Base-by-base conservation (phyloP, 371 early-diverging fungal genomes). In the Haplosporangium sp. region DNA sequence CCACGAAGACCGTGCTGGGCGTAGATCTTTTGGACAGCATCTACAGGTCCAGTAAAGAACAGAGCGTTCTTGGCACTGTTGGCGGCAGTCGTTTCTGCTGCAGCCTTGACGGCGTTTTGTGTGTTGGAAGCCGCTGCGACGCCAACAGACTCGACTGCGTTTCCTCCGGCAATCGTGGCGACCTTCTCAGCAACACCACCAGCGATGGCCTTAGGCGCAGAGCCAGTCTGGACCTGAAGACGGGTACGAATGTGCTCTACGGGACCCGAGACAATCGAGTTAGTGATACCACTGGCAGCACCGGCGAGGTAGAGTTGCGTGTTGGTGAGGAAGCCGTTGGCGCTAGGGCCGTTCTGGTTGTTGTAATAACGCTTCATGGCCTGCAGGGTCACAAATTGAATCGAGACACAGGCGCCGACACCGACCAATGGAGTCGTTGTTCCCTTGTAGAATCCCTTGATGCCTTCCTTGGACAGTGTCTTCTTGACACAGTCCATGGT, bases 201-300 rank as follows among this genome's bases (percentile, higher is more conserved):
- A 18, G 63, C 55, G 43, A 63, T 59, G 37, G 68, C 66, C 41
- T 62, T 59, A 10, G 75, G 64, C 5, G 70, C 54, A 51, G 67
- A 61, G 20, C 74, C 73, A 3, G 86, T 89, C 81, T 93, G 93
- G 10, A 91, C 92, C 74, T 93, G 93, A 62, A 93, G 86, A 65
- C 93, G 90, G 20, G 90, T 92, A 79, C 93, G 87, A 69, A 92
- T 94, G 67, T 91, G 93, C 80, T 96, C 96, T 5, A 96, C 92
- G 6, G 95, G 96, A 0, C 90, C 84, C 13, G 93, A 93, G 5
- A 96, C 86, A 47, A 94, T 73, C n/a, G 94, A 90, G 73, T 94
- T 95, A 71, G 92, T 92, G 11, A 92, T 77, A 65, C 96, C 96
- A 58, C 93, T 88, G 0, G 89, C 86, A 36, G 94, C 93, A 58